Percentiles rank a stretch among this genome's conserved stretches.
phyloP scores from a whole-genome alignment of 352 stramenopile species.

The Phytophthora pisi region DNA sequence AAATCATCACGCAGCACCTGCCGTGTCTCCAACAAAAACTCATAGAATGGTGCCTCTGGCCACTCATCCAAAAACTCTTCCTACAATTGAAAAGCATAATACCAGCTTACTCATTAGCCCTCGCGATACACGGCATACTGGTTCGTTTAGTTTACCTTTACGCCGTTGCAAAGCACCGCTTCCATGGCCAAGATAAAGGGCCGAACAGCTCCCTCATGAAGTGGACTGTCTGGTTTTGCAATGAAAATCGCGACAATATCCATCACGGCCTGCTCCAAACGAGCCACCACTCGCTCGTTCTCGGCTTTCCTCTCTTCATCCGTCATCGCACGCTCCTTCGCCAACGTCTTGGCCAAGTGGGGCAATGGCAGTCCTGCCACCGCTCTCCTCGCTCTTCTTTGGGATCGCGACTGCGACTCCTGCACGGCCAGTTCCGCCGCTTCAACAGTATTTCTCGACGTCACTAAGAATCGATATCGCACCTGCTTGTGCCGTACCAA shows the following conservation, averaged over 20 bases:
- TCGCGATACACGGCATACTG: not conserved
- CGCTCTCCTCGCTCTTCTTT: constrained; percentile 26
- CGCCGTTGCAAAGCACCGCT: constrained; percentile 63
- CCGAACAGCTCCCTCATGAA: constrained; percentile 75
- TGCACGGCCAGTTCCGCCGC: constrained; percentile 56
- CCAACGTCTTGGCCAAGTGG: constrained; percentile 47
- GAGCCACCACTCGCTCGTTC: constrained; percentile 26
- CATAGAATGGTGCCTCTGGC: constrained; percentile 78
- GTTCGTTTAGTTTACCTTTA: constrained; percentile 46
- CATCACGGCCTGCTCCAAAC: constrained; percentile 48
- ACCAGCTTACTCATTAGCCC: not conserved
- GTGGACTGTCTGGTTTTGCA: constrained; percentile 61
- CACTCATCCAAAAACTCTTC: constrained; percentile 51
- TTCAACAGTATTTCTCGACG: constrained; percentile 41
- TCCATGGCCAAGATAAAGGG: constrained; percentile 70
- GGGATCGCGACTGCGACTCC: constrained; percentile 43
- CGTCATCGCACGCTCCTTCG: constrained; percentile 37
- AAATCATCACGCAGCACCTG: constrained; percentile 71
- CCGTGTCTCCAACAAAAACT: constrained; percentile 67
- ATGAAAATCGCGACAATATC: constrained; percentile 82
- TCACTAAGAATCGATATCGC: constrained; percentile 60
- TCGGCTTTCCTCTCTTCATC: constrained; percentile 35
- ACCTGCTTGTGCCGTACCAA: constrained; percentile 71
- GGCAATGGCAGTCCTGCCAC: constrained; percentile 33
- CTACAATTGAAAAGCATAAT: constrained; percentile 18